Conservation (phyloP, 768 basidiomycete genomes). For the Pholiota molesta region DNA sequence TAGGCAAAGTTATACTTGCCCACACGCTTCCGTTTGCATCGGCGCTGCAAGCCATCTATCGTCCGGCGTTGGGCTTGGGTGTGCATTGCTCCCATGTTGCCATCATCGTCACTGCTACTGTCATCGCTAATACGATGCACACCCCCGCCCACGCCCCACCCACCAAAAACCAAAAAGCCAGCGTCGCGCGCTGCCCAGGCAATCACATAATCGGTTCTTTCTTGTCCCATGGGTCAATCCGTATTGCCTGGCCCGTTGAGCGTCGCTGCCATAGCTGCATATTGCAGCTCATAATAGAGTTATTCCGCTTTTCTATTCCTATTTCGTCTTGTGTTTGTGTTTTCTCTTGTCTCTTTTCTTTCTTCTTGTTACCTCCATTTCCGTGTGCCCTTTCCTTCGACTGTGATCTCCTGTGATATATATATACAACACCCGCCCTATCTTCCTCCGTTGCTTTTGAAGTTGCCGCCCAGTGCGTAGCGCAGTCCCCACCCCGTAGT, state of each 20-base stretch:
- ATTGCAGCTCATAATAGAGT: not conserved
- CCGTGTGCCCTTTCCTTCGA: not conserved
- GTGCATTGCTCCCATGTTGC: no score
- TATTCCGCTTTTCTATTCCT: not conserved
- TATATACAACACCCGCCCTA: not conserved
- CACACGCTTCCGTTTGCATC: no score
- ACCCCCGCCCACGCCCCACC: not conserved
- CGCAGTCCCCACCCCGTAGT: not conserved
- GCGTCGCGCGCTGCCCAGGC: not conserved
- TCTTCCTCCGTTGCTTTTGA: not conserved
- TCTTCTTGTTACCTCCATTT: not conserved
- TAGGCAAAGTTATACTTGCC: no score
- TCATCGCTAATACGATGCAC: not conserved
- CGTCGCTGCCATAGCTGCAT: not conserved
- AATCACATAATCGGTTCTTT: not conserved
- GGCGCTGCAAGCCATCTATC: no score
- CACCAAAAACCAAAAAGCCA: not conserved
- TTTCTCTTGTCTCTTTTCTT: not conserved
- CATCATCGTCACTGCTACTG: not conserved
- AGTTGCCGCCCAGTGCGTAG: constrained; percentile 3
- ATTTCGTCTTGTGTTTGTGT: not conserved
- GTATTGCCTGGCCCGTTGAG: no score
- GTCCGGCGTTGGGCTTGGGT: no score
- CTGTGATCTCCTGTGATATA: constrained; percentile 1
- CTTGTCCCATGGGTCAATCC: no score